Base-by-base conservation (phyloP, 495 filamentous ascomycete species). In the Thozetella sp. region DNA sequence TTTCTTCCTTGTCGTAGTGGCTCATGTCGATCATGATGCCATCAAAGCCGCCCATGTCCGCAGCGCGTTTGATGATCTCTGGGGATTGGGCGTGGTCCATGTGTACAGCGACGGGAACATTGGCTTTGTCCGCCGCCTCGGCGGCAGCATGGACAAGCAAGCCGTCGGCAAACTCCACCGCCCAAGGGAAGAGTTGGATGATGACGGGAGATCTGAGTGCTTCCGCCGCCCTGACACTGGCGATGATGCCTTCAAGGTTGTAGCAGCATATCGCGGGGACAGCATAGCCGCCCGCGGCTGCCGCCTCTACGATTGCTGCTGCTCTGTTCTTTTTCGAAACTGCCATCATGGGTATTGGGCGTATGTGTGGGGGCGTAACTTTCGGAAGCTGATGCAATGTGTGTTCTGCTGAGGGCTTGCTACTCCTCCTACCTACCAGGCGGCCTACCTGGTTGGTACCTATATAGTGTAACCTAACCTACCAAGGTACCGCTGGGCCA, bases 141-240 rank as follows among this genome's bases (percentile, higher is more conserved):
- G 73, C 75, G 1, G 71, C 72, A 17, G 72, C 73, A 51, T 67
- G 67, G 46, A 74, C 69, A 24, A 82, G 73, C 56, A 72, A 67
- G 11, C 85, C 81, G 65, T 79, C 78, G 34, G 87, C 87, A 75
- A 91, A 92, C 59, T 76, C 85, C 73, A 71, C 90, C 72, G 91
- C 90, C 92, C 92, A 96, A 54, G 92, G 92, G 76, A 96, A 94
- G 71, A 96, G 87, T 27, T 90, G 87, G 66, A 96, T 85, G 84
- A 93, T 91, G 57, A 88, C 86, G 0, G 92, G 89, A 0, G 90
- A 91, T 55, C 77, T 76, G 52, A 90, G 88, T 25, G 83, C 79
- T 74, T 92, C 89, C 56, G 91, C 92, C 3, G 91, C 92, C 64
- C 83, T 85, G 57, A 96, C 87, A 1, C 87, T 87, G 23, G 90